Evolutionary conservation across 108 stramenopile species (phyloP).

Genomic region (Cyclotella choctawhatcheeana): DNA sequence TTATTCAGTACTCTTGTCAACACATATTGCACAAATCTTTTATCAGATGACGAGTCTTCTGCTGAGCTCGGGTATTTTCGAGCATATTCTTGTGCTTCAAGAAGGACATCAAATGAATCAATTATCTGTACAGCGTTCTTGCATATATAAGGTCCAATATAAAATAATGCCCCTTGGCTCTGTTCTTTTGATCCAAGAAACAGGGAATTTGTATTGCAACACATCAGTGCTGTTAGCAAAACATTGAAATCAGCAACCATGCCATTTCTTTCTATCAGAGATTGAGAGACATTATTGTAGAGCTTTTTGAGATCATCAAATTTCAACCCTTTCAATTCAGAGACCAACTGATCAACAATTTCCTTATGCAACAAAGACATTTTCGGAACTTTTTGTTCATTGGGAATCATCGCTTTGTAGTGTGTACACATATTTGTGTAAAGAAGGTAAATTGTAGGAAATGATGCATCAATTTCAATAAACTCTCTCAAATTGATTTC

Average conservation of each 20-base stretch:
- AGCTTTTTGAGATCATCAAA: not conserved
- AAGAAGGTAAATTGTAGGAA: not conserved
- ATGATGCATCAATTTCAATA: not conserved
- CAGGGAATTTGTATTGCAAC: constrained; percentile 3
- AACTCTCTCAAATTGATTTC: not conserved
- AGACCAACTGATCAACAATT: not conserved
- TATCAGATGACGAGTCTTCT: not conserved
- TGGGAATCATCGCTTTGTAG: not conserved
- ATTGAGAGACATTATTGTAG: not conserved
- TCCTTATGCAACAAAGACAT: not conserved
- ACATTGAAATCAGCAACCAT: not conserved
- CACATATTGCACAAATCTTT: not conserved
- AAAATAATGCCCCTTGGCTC: not conserved
- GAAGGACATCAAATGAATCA: not conserved
- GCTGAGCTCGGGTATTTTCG: constrained; percentile 6
- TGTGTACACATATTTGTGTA: not conserved
- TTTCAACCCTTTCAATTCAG: not conserved
- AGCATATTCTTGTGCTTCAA: constrained; percentile 2
- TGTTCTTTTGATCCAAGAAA: not conserved
- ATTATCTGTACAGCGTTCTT: not conserved
- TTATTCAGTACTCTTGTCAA: constrained; percentile 2
- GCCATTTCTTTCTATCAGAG: not conserved
- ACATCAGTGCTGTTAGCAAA: not conserved
- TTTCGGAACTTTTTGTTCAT: not conserved
- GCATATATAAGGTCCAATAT: not conserved